Conservation (phyloP, 2,329 filamentous ascomycete genomes). For the Fusarium sp. region DNA sequence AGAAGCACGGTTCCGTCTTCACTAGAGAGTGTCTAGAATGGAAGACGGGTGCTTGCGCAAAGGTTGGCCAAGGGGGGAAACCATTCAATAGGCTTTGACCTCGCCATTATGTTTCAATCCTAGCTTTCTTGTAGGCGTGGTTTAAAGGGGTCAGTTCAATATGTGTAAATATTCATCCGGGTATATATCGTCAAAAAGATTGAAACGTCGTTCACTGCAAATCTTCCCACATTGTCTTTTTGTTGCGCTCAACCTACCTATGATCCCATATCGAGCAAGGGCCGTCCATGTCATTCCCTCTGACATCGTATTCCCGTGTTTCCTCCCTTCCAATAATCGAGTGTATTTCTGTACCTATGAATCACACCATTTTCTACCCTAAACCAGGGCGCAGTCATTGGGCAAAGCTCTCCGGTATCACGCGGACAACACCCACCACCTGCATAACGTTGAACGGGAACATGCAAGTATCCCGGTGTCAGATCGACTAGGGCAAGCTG, state of each 20-base stretch:
- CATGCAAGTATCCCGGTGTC: not conserved
- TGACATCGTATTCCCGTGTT: not conserved
- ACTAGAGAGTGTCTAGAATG: too few species aligned
- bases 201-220: not conserved
- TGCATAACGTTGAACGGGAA: not conserved
- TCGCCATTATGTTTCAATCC: not conserved
- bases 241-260: not conserved
- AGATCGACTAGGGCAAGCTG: not conserved
- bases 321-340: not conserved
- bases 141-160: not conserved
- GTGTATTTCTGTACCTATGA: not conserved
- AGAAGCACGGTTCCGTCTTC: too few species aligned
- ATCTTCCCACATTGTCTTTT: not conserved
- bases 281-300: not conserved
- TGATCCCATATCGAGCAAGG: not conserved
- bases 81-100: not conserved
- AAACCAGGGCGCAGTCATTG: not conserved
- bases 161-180: not conserved
- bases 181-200: not conserved
- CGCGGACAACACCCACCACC: not conserved
- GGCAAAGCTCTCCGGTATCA: not conserved
- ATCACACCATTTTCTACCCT: not conserved
- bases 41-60: too few species aligned
- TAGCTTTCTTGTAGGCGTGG: not conserved
- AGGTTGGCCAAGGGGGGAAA: too few species aligned